Evolutionary conservation across 768 basidiomycete genomes (phyloP), one percentile per base, ranked within the genome.

Genomic region (Albatrellus ellisii): DNA sequence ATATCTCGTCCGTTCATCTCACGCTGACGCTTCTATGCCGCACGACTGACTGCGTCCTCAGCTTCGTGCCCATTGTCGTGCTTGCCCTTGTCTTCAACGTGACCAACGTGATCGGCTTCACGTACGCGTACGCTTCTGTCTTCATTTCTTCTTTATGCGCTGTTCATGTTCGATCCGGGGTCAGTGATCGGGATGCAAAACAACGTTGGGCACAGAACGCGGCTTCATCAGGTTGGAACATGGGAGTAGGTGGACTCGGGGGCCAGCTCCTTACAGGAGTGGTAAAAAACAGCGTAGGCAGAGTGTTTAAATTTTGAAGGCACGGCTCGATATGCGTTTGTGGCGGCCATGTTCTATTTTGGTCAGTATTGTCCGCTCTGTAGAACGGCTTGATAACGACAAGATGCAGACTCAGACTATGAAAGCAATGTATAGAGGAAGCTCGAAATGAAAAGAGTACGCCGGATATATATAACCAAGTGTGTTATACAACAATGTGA

Each of bases 21-120:
- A 21, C 21, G 42, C n/a, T n/a, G n/a, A n/a, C n/a, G n/a, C n/a
- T n/a, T n/a, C n/a, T n/a, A n/a, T n/a, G n/a, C n/a, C n/a, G n/a
- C n/a, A 31, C 29, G 42, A 40, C 25, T 40, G 2, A 11, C 20
- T 41, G 47, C 41, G 27, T 22, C 21, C 11, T 39, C 47, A 47
- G 25, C 22, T 98, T 92, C 61, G 67, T 98, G 47, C 95, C 95
- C 6, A 97, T 98, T 51, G 91, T 98, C 41, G 60, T 80, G 29
- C 77, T 99, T 26, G 95, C 95, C 1, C 69, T 98, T 36, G 84
- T 98, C 27, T 98, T 99, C 73, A 98, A 99, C 59, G 56, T 90
- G 39, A 90, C 88, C 7, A 98, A 97, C 51, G 86, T 81, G n/a
- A 67, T 97, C 40, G 94, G 94, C 9, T 98, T 97, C 65, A 95